These are phyloP conservation scores for Beauveria sp. DNA, from an alignment of 2,329 filamentous ascomycete species.

Conservation along the genomic window DNA sequence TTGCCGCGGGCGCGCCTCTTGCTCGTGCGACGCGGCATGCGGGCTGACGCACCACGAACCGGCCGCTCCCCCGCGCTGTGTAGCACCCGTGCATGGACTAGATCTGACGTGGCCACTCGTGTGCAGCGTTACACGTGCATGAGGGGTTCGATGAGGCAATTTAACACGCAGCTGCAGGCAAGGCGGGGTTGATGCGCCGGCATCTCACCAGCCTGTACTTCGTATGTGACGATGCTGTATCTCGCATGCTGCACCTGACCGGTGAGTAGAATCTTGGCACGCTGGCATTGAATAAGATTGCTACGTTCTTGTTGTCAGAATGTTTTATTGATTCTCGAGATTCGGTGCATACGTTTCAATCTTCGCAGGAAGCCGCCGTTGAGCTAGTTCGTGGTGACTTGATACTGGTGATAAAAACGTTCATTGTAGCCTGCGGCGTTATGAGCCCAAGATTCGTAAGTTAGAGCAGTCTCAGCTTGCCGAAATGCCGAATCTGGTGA, in stretches of 20 bases:
- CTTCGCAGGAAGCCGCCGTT: no score
- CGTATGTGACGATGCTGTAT: not conserved
- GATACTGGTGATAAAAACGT: no score
- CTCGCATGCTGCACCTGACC: not conserved
- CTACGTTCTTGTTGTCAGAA: not conserved
- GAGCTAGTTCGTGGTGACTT: no score
- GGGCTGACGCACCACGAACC: conserved; percentile 2
- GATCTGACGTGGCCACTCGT: conserved; percentile 2
- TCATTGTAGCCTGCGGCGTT: no score
- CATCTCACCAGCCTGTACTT: not conserved
- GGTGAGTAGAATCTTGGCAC: not conserved
- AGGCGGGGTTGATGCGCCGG: not conserved
- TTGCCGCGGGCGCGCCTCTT: not conserved
- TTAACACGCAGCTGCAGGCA: not conserved
- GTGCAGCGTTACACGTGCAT: not conserved
- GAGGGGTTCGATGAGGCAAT: not conserved
- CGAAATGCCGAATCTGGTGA: not conserved
- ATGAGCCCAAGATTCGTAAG: no score
- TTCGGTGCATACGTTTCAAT: no score
- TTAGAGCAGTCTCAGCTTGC: not conserved
- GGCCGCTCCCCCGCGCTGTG: not conserved
- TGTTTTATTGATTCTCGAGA: no score
- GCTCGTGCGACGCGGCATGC: not conserved
- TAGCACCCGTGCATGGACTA: not conserved
- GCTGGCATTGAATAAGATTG: not conserved